Evolutionary conservation across 805 yeast species (phyloP).

Genomic region (Yamadazyma insecticola): DNA sequence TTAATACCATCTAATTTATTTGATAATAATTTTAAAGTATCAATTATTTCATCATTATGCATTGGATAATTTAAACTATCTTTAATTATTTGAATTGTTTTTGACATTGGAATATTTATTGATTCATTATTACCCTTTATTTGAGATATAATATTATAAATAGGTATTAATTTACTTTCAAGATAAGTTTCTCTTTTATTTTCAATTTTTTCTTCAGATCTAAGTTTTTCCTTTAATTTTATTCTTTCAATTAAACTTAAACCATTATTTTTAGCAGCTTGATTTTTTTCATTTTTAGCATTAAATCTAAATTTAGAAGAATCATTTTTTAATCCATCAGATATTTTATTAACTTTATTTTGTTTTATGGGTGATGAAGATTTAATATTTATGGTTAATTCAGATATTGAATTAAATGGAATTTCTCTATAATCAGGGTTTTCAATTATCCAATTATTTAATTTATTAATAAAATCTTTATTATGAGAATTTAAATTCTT

Average conservation of each 20-base stretch:
- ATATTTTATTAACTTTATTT: too few relatives aligned
- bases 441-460: constrained; percentile 20
- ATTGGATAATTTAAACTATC: constrained; percentile 32
- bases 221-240: constrained; percentile 27
- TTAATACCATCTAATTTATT: constrained; percentile 14
- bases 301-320: constrained; percentile 32
- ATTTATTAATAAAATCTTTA: constrained; percentile 10
- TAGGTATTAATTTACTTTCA: constrained; percentile 21
- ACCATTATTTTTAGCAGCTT: constrained; percentile 18
- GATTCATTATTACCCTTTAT: constrained; percentile 6
- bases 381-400: too few relatives aligned
- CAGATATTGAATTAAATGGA: too few relatives aligned
- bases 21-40: constrained; percentile 19
- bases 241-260: constrained; percentile 34
- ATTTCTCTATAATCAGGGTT: too few relatives aligned
- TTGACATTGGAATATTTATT: constrained; percentile 14
- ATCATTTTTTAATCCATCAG: constrained; percentile 30
- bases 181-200: constrained; percentile 18
- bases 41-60: constrained; percentile 24
- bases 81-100: constrained; percentile 21
- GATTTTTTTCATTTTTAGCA: constrained; percentile 16
- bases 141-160: constrained; percentile 35
- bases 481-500: constrained; percentile 13
- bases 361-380: too few relatives aligned
- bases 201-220: constrained; percentile 19